Evolutionary conservation across 495 filamentous ascomycete genomes (phyloP).

Genomic region (Penicillium soppii): DNA sequence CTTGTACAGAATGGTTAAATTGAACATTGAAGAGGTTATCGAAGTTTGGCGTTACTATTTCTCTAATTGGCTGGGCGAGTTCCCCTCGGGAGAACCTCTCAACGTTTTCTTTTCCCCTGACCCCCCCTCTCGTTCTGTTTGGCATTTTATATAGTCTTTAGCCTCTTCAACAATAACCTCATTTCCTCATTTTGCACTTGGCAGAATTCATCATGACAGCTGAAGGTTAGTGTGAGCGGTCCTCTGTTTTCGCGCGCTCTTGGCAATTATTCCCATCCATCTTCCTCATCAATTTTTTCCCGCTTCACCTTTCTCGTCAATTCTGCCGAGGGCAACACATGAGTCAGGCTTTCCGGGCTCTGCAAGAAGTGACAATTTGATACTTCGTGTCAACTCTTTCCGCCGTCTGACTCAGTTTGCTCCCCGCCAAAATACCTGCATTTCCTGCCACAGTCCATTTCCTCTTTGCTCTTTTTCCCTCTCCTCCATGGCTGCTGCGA

Average conservation of each 20-base stretch:
- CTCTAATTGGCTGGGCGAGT: too few species aligned
- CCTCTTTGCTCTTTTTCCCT: neutral
- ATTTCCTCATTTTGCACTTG: neutral
- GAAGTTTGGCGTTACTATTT: too few species aligned
- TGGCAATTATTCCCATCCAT: conserved; percentile 12
- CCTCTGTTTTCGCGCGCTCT: conserved; percentile 8
- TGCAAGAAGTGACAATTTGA: neutral
- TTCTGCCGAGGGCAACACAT: conserved; percentile 1
- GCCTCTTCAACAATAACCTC: neutral
- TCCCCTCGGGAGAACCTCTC: neutral
- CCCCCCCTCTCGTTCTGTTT: neutral
- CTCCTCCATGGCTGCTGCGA: conserved; percentile 25
- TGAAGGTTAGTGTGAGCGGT: conserved; percentile 15
- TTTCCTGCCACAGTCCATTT: conserved; percentile 10
- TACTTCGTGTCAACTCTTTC: neutral
- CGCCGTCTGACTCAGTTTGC: neutral
- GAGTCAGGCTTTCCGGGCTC: neutral
- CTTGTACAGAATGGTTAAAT: conserved; percentile 4
- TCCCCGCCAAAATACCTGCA: neutral
- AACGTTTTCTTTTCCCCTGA: neutral
- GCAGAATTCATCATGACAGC: conserved; percentile 1
- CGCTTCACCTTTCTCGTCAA: conserved; percentile 1
- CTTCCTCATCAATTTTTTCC: conserved; percentile 7
- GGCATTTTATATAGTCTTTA: neutral
- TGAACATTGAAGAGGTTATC: too few species aligned